Evolutionary conservation across 805 yeast genomes (phyloP).

Genomic region (Ogataea wickerhamii): DNA sequence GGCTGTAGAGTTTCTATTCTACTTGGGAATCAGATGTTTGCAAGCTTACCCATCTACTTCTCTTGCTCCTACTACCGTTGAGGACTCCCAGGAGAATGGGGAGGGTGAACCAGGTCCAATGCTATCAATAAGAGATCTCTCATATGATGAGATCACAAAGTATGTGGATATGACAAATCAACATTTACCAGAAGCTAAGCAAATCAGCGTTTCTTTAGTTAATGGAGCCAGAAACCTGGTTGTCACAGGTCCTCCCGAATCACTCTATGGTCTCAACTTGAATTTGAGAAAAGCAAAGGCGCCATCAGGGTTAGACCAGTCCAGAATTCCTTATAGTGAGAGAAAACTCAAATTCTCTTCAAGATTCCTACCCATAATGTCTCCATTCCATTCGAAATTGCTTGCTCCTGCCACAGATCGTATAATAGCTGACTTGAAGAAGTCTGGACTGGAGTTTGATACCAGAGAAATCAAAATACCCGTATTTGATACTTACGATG

Average conservation of each 20-base stretch:
- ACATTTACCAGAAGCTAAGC: conserved; percentile 89
- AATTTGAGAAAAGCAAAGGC: conserved; percentile 93
- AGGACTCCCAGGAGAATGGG: conserved; percentile 87
- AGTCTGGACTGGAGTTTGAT: conserved; percentile 54
- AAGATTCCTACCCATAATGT: conserved; percentile 90
- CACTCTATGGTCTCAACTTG: conserved; percentile 91
- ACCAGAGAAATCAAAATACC: conserved; percentile 67
- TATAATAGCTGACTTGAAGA: conserved; percentile 62
- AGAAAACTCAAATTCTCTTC: conserved; percentile 91
- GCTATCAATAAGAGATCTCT: conserved; percentile 89
- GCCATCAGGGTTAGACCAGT: conserved; percentile 89
- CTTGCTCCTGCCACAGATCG: conserved; percentile 66
- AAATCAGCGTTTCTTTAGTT: conserved; percentile 82
- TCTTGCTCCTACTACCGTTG: conserved; percentile 86
- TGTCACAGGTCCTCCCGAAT: conserved; percentile 97
- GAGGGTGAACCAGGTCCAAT: conserved; percentile 98
- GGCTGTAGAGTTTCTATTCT: conserved; percentile 83
- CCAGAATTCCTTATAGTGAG: conserved; percentile 89
- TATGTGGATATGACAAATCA: conserved; percentile 84
- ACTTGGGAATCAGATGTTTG: conserved; percentile 89
- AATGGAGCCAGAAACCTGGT: conserved; percentile 97
- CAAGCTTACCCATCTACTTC: conserved; percentile 90
- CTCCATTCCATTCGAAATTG: conserved; percentile 95
- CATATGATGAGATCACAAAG: conserved; percentile 71
- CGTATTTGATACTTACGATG: conserved; percentile 85